phyloP scores from a whole-genome alignment of 768 basidiomycete genomes.

The Termitomyces sp. region DNA sequence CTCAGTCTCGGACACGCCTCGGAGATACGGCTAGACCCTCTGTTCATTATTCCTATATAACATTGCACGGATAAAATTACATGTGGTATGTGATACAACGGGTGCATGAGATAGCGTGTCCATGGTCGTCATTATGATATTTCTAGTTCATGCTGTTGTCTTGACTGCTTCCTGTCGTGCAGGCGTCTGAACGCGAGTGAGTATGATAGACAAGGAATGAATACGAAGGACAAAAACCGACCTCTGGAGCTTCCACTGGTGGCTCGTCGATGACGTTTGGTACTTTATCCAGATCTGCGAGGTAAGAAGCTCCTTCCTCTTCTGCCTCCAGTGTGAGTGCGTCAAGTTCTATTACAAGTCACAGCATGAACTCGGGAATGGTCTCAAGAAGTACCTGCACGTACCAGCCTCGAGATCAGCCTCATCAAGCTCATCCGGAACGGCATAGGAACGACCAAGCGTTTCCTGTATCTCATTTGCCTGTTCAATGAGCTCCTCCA shows the following conservation, averaged over 20 bases:
- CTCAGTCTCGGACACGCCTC: conserved; percentile 45
- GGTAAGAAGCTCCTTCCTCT: conserved; percentile 86
- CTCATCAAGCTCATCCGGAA: conserved; percentile 97
- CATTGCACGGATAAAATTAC: conserved; percentile 9
- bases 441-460: conserved; percentile 87
- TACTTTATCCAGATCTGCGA: conserved; percentile 77
- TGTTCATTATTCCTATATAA: conserved; percentile 6
- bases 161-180: conserved; percentile 50
- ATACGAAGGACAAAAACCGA: conserved; percentile 22
- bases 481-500: conserved; percentile 96
- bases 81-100: conserved; percentile 16
- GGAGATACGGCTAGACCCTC: conserved; percentile 55
- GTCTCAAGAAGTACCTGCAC: conserved; percentile 15
- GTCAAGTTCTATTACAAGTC: conserved; percentile 68
- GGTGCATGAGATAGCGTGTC: conserved; percentile 3
- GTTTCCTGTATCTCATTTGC: conserved; percentile 98
- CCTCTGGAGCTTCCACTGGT: conserved; percentile 67
- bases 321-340: conserved; percentile 90
- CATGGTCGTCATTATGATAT: conserved; percentile 7
- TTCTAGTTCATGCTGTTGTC: conserved; percentile 33
- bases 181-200: conserved; percentile 28
- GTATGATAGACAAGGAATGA: not conserved
- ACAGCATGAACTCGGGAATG: not conserved
- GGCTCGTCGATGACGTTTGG: conserved; percentile 93
- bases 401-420: conserved; percentile 93